phyloP scores from a whole-genome alignment of 139 green algal species.

The Chlamydomonas incerta region DNA sequence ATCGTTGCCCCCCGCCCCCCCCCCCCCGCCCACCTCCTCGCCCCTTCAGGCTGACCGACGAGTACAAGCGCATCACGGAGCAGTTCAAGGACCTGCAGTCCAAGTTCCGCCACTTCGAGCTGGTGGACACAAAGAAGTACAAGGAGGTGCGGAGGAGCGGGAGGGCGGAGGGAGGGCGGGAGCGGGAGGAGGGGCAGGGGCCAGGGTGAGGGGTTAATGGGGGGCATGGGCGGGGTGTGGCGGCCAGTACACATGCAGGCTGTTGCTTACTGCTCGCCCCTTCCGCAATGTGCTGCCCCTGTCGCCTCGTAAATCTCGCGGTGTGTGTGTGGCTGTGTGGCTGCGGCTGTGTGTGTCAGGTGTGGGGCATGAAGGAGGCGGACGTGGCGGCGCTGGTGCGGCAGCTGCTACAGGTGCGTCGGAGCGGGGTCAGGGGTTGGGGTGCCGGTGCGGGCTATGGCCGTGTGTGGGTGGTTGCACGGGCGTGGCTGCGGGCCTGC shows the following conservation, averaged over 20 bases:
- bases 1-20: no score
- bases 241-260: no score
- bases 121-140: constrained; percentile 70
- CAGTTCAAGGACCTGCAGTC: constrained; percentile 89
- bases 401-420: constrained; percentile 64
- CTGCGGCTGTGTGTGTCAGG: no score
- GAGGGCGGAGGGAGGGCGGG: background rate
- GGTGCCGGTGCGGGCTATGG: no score
- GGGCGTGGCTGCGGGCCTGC: no score
- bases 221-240: no score
- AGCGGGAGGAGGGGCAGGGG: background rate
- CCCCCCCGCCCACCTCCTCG: constrained; percentile 33
- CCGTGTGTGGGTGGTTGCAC: no score
- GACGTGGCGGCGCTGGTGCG: constrained; percentile 67
- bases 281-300: no score
- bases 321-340: no score
- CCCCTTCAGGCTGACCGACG: constrained; percentile 73
- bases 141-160: constrained; percentile 46
- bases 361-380: constrained; percentile 82
- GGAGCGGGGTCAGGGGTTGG: no score
- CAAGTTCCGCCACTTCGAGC: constrained; percentile 85
- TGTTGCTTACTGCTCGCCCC: background rate
- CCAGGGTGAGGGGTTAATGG: background rate
- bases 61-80: constrained; percentile 89
- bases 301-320: no score